A percentile compares a stretch with the other conserved stretches of the same genome.
These are phyloP conservation scores for Sisymbrium irio DNA, from an alignment of 345 rosid species.

Conservation along the genomic window DNA sequence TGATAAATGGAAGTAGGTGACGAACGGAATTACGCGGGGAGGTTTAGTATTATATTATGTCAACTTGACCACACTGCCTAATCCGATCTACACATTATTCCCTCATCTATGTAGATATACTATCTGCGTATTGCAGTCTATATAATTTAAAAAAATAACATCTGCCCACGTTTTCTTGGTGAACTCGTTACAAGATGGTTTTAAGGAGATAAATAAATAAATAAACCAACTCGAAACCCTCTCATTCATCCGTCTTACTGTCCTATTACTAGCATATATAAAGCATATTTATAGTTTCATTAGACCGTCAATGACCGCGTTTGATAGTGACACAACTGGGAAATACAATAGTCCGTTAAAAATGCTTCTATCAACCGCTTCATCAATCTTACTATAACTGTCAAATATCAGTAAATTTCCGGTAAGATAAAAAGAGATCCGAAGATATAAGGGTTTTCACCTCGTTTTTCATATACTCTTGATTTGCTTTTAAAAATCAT, in stretches of 20 bases:
- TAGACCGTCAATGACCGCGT: background rate
- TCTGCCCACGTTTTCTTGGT: constrained; percentile 26
- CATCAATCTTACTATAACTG: background rate
- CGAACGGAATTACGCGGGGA: constrained; percentile 24
- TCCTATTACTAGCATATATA: background rate
- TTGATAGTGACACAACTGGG: background rate
- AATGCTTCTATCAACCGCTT: background rate
- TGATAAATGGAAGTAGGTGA: constrained; percentile 17
- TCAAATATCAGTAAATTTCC: background rate
- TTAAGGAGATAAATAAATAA: background rate
- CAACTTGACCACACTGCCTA: background rate
- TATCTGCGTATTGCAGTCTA: constrained; percentile 3
- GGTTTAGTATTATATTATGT: constrained; percentile 17
- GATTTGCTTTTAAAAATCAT: background rate
- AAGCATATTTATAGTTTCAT: background rate
- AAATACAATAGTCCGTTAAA: background rate
- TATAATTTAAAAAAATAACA: constrained; percentile 11
- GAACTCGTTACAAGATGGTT: background rate
- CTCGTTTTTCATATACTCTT: background rate
- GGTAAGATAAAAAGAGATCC: background rate
- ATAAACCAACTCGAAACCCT: background rate
- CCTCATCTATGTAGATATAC: background rate
- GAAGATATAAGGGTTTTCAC: background rate
- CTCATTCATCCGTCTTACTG: background rate
- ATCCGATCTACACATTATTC: background rate